Percentiles rank a stretch among this genome's conserved stretches.
phyloP scores from a whole-genome alignment of 352 stramenopile species.

The Phytophthora brassicae region DNA sequence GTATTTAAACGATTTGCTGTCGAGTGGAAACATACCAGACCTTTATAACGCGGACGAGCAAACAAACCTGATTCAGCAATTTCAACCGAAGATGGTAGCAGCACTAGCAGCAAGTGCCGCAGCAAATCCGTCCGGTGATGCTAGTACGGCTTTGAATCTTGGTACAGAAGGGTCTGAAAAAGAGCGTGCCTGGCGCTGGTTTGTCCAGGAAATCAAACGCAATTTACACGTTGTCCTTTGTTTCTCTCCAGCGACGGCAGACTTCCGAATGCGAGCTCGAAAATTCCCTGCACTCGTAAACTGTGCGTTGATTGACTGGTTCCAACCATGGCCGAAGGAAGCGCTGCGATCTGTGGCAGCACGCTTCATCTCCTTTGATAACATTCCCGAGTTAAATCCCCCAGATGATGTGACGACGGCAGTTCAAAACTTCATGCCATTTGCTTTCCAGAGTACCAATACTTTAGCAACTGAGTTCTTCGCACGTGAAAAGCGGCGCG shows the following conservation, averaged over 20 bases:
- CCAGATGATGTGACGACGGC: conserved; percentile 43
- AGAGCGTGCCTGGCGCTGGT: conserved; percentile 92
- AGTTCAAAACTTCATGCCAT: conserved; percentile 93
- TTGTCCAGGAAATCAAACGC: conserved; percentile 87
- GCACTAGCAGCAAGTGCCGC: conserved; percentile 35
- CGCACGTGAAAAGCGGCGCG: conserved; percentile 69
- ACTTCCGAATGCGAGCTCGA: conserved; percentile 86
- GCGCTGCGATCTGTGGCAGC: conserved; percentile 90
- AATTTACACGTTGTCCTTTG: conserved; percentile 95
- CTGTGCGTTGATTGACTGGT: conserved; percentile 94
- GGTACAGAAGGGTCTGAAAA: conserved; percentile 69
- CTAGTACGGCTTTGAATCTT: conserved; percentile 6
- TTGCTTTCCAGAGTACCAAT: conserved; percentile 93
- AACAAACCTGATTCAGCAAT: conserved; percentile 86
- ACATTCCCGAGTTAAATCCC: conserved; percentile 16
- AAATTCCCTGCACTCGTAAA: conserved; percentile 95
- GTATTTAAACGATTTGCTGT: conserved; percentile 93
- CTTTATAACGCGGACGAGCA: conserved; percentile 93
- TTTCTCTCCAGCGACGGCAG: conserved; percentile 91
- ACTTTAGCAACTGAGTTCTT: conserved; percentile 80
- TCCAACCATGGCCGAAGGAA: conserved; percentile 91
- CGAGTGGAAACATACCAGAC: conserved; percentile 91
- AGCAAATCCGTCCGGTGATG: conserved; percentile 2
- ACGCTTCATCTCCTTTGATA: conserved; percentile 66
- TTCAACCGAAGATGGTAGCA: conserved; percentile 85